Base-by-base conservation (phyloP, 1,139 yeast species). In the Hansenula sp. region DNA sequence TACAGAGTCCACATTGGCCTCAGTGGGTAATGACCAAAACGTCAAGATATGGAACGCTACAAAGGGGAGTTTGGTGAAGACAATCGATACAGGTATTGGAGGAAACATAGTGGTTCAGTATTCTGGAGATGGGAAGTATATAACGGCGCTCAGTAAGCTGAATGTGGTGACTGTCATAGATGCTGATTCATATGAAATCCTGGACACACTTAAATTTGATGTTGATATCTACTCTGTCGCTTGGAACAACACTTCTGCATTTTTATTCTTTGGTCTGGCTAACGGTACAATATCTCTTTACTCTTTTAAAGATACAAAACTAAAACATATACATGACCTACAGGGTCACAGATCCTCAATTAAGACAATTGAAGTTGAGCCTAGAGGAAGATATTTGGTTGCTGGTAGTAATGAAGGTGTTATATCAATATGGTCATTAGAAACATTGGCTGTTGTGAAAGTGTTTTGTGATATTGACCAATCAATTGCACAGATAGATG, bases 351-450 rank as follows among this genome's bases (percentile, higher is more conserved):
- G 81, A 33, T 72, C 82, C 1, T 64, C 80, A 0, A 70, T 77
- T 2, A 72, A 77, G 3, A 57, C 74, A 33, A 46, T 81, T 11
- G 64, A 65, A 10, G 64, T 80, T 40, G 89, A 82, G 50, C 83
- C 86, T 2, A 56, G 69, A 40, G 92, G 87, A 0, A 55, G 62
- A 19, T 75, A 61, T 49, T 50, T 83, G 12, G 73, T 76, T 2
- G 73, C 73, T 4, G 92, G 88, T 0, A 70, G 84, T n/a, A 73
- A 74, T 39, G 92, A 84, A 52, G 92, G 92, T 7, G 71, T 79
- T 25, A 73, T 82, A n/a, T 70, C 81, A 20, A 40, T 80, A 12
- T 84, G 89, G 87, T 67, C 69, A 33, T 57, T 77, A 8, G 46
- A 59, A 3, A 67, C 71, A 17, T 62, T 82, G 62, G 62, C 71